Conservation (phyloP, 2,329 filamentous ascomycete genomes). For the Hirsutella thompsonii region DNA sequence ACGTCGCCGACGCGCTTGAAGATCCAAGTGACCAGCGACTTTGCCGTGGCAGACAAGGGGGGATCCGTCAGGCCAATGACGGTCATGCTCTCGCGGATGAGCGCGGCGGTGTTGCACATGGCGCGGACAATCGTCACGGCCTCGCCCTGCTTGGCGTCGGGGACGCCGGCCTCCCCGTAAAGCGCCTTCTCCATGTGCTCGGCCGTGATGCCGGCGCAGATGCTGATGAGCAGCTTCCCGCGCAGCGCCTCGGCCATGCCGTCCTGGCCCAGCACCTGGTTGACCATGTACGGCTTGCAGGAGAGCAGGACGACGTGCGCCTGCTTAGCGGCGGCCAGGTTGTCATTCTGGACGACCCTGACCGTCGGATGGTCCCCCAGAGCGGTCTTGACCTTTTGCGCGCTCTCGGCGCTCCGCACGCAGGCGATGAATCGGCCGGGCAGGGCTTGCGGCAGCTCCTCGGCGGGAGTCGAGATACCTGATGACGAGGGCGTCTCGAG, state of each 20-base stretch:
- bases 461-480: conserved; percentile 28
- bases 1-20: conserved; percentile 64
- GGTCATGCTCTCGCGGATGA: conserved; percentile 72
- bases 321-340: conserved; percentile 51
- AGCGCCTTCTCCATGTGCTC: conserved; percentile 54
- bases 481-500: conserved; percentile 27
- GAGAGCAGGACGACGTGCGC: conserved; percentile 65
- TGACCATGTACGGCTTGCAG: conserved; percentile 69
- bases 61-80: conserved; percentile 55
- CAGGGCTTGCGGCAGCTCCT: conserved; percentile 41
- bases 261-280: conserved; percentile 50
- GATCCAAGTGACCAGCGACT: conserved; percentile 57
- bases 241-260: conserved; percentile 61
- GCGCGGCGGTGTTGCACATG: conserved; percentile 74
- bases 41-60: conserved; percentile 38
- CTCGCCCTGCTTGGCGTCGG: conserved; percentile 30
- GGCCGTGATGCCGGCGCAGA: conserved; percentile 64
- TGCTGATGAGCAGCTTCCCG: conserved; percentile 72
- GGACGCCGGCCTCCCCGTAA: conserved; percentile 31
- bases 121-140: conserved; percentile 58
- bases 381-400: conserved; percentile 52
- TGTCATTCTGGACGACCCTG: conserved; percentile 57
- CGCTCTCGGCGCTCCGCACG: conserved; percentile 57
- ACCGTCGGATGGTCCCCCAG: conserved; percentile 52
- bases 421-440: conserved; percentile 72